Evolutionary conservation across 179 eudicot species (phyloP), one percentile per base, ranked within the genome.

Genomic region (Heliamphora ciliata): DNA sequence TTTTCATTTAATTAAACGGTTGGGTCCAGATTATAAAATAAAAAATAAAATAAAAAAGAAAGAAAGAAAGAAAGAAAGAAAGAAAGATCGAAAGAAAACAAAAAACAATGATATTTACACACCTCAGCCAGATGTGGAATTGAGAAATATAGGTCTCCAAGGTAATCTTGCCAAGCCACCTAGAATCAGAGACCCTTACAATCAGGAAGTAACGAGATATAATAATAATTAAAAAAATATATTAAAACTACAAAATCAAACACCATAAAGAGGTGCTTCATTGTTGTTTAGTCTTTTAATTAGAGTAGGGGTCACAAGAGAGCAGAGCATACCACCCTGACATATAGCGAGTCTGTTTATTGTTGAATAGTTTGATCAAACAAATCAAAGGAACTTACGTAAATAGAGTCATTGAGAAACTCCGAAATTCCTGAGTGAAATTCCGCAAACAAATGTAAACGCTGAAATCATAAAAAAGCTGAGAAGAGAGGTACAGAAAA

Each of bases 151-250:
- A 96, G 4, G 99, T 96, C 89, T 96, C 99, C 89, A 96, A 84
- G 55, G 99, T 96, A 78, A 94, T 81, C 89, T 96, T 94, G 69
- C 99, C 99, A 9, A 96, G 99, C 99, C 99, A 96, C 84, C 99
- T 96, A 89, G 82, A 79, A 73, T 82, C 74, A 80, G 18, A 82
- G 70, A 81, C 74, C 60, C 40, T 31, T 31, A 81, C 52, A 77
- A 50, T 83, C 72, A 85, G 61, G 14, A 31, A 80, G 31, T 31
- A 31, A 31, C 40, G 40, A 31, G 40, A 31, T 31, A 31, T 31
- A 31, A 31, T 31, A 31, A 31, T 31, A 31, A 31, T 31, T 31
- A 31, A 31, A 31, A 31, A 31, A 0, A 31, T 31, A 31, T 31
- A 31, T 31, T 31, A 31, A 31, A 31, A 31, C 40, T 31, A 31